Percentiles rank a stretch among this genome's conserved stretches.
Evolutionary conservation across 495 filamentous ascomycete genomes (phyloP).

Genomic region (Entonaema liquescens): DNA sequence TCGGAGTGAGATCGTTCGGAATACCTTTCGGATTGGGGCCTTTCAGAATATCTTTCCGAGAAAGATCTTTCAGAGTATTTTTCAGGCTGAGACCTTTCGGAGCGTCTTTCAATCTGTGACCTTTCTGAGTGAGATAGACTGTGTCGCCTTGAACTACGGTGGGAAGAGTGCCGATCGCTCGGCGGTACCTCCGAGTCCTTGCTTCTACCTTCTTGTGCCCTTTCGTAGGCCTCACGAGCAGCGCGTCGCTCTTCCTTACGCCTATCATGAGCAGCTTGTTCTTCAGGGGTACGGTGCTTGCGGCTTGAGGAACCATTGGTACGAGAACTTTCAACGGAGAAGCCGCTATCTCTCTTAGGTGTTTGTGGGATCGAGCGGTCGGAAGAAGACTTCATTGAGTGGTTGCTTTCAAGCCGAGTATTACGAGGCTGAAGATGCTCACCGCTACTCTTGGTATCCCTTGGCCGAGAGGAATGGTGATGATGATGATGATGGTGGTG

Average conservation of each 20-base stretch:
- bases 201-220: slow-evolving; percentile 37
- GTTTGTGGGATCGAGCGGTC: slow-evolving; percentile 46
- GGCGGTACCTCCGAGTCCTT: slow-evolving; percentile 39
- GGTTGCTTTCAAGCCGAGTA: slow-evolving; percentile 47
- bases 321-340: slow-evolving; percentile 44
- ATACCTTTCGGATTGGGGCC: slow-evolving; percentile 19
- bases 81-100: slow-evolving; percentile 33
- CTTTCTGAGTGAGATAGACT: slow-evolving; percentile 46
- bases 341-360: slow-evolving; percentile 46
- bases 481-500: slow-evolving; percentile 27
- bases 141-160: slow-evolving; percentile 49
- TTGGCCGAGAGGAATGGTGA: slow-evolving; percentile 30
- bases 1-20: slow-evolving; percentile 37
- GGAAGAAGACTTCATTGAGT: slow-evolving; percentile 44
- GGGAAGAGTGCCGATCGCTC: slow-evolving; percentile 43
- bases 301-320: slow-evolving; percentile 36
- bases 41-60: slow-evolving; percentile 25
- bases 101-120: slow-evolving; percentile 24
- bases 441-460: slow-evolving; percentile 46
- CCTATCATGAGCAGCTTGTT: slow-evolving; percentile 55
- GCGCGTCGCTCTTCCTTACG: slow-evolving; percentile 51
- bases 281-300: slow-evolving; percentile 52
- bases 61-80: slow-evolving; percentile 12
- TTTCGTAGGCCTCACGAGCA: slow-evolving; percentile 39
- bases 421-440: slow-evolving; percentile 44